Conservation (phyloP, 2,329 filamentous ascomycete genomes). For the Lasiodiplodia citricola region DNA sequence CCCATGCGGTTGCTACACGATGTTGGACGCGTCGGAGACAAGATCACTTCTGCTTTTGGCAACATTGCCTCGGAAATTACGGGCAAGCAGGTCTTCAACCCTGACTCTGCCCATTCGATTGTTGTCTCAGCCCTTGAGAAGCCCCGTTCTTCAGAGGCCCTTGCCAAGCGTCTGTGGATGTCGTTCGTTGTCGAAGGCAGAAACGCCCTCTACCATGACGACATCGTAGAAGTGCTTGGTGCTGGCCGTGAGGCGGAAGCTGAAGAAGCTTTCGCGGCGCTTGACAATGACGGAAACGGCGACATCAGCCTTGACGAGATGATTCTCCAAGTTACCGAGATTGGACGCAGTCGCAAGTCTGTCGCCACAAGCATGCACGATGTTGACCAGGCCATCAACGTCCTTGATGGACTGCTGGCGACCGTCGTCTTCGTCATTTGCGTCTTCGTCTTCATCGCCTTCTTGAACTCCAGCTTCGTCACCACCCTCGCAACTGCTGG, state of each 20-base stretch:
- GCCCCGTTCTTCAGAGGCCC: slow-evolving; percentile 81
- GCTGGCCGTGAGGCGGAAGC: slow-evolving; percentile 75
- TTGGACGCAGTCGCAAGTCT: slow-evolving; percentile 84
- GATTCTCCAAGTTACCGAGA: slow-evolving; percentile 83
- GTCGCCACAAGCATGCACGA: slow-evolving; percentile 96
- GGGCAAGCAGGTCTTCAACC: slow-evolving; percentile 93
- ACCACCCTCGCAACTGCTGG: slow-evolving; percentile 88
- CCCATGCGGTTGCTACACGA: slow-evolving; percentile 78
- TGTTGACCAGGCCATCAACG: slow-evolving; percentile 90
- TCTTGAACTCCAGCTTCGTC: slow-evolving; percentile 85
- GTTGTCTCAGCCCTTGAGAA: slow-evolving; percentile 90
- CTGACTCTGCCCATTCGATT: slow-evolving; percentile 86
- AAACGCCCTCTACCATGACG: slow-evolving; percentile 77
- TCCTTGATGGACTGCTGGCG: slow-evolving; percentile 84
- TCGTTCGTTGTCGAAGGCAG: slow-evolving; percentile 92
- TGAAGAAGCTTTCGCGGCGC: slow-evolving; percentile 78
- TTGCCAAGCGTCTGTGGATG: slow-evolving; percentile 97
- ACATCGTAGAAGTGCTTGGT: slow-evolving; percentile 87
- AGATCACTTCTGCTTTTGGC: slow-evolving; percentile 90
- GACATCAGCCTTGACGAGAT: slow-evolving; percentile 96
- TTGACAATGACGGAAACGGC: slow-evolving; percentile 89
- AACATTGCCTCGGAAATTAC: slow-evolving; percentile 95
- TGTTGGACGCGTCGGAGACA: slow-evolving; percentile 81
- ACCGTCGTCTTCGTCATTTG: slow-evolving; percentile 80
- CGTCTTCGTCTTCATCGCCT: slow-evolving; percentile 85